These are phyloP conservation scores for Phialocephala sp. DNA, from an alignment of 2,329 filamentous ascomycete genomes.

Conservation along the genomic window DNA sequence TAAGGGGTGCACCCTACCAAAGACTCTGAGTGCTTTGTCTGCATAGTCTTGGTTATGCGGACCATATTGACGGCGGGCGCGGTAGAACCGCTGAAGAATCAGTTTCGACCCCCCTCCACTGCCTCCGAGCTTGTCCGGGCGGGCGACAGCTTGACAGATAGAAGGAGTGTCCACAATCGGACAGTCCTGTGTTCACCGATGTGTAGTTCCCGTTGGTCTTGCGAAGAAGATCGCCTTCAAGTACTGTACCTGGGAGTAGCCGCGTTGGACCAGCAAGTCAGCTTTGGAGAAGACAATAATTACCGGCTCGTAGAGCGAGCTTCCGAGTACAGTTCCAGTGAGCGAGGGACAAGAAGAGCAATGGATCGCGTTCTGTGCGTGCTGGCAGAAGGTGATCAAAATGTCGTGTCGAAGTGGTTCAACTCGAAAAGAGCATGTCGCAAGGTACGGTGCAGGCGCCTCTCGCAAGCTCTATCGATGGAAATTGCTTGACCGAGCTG, in stretches of 20 bases:
- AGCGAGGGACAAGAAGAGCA: constrained; percentile 15
- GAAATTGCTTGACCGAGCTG: constrained; percentile 27
- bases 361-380: constrained; percentile 13
- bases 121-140: constrained; percentile 33
- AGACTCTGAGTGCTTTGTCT: constrained; percentile 70
- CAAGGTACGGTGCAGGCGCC: constrained; percentile 46
- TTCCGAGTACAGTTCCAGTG: constrained; percentile 4
- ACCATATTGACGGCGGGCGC: constrained; percentile 66
- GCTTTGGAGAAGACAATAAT: constrained; percentile 15
- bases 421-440: constrained; percentile 39
- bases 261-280: constrained; percentile 27
- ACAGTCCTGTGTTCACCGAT: constrained; percentile 40
- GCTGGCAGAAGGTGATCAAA: constrained; percentile 11
- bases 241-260: constrained; percentile 14
- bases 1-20: constrained; percentile 54
- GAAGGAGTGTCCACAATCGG: constrained; percentile 44
- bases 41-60: constrained; percentile 71
- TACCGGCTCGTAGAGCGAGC: constrained; percentile 22
- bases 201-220: constrained; percentile 24
- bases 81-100: constrained; percentile 59
- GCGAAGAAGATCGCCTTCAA: background rate
- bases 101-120: constrained; percentile 59
- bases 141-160: constrained; percentile 39
- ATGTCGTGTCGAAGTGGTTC: constrained; percentile 10
- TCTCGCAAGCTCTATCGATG: constrained; percentile 37